Percentiles rank a stretch among this genome's conserved stretches.
phyloP scores from a whole-genome alignment of 2,329 filamentous ascomycete species.

The Cadophora malorum region DNA sequence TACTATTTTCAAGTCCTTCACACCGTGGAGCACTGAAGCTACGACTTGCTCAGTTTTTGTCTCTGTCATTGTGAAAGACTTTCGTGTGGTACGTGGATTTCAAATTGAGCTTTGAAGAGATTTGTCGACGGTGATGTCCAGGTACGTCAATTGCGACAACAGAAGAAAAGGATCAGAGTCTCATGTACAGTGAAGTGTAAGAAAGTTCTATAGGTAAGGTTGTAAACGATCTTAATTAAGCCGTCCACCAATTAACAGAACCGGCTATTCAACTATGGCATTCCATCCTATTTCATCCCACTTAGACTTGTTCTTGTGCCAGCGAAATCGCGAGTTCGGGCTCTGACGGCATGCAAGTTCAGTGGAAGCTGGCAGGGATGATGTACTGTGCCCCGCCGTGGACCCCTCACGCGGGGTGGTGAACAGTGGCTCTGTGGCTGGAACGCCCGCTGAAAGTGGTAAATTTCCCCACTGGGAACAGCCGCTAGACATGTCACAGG shows the following conservation, averaged over 20 bases:
- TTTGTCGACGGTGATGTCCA: neutral
- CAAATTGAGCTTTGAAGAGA: neutral
- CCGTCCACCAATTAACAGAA: neutral
- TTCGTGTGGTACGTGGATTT: neutral
- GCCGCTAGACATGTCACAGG: neutral
- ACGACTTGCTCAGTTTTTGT: constrained; percentile 35
- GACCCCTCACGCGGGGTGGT: constrained; percentile 1
- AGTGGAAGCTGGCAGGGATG: constrained; percentile 1
- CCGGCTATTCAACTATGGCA: neutral
- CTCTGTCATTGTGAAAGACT: constrained; percentile 23
- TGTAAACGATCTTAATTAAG: neutral
- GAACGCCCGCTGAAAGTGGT: neutral
- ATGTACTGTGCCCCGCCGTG: neutral
- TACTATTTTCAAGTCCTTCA: constrained; percentile 45
- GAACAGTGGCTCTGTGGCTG: constrained; percentile 3
- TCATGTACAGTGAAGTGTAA: constrained; percentile 1
- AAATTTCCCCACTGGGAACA: constrained; percentile 21
- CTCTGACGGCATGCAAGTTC: constrained; percentile 21
- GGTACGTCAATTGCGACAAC: neutral
- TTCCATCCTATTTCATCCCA: neutral
- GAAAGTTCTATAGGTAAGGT: neutral
- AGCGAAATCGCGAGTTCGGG: constrained; percentile 19
- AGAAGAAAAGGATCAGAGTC: neutral
- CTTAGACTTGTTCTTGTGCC: constrained; percentile 8
- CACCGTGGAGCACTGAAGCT: constrained; percentile 45